Evolutionary conservation across 352 stramenopile genomes (phyloP).

Genomic region (Halophytophthora batemanensis): DNA sequence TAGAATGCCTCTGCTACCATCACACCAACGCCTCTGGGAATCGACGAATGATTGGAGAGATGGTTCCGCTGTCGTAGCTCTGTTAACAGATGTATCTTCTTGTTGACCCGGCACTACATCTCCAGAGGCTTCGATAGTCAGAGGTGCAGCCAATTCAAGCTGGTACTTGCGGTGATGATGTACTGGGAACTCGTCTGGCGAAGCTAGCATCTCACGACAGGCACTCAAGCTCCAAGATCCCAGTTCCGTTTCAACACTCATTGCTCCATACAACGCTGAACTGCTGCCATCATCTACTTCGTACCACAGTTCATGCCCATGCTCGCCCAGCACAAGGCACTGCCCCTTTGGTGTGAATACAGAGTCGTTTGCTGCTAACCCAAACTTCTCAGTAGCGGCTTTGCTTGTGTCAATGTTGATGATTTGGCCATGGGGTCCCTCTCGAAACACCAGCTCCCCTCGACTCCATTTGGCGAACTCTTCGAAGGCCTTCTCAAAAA

Average conservation of each 20-base stretch:
- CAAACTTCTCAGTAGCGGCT: conserved; percentile 29
- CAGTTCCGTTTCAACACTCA: conserved; percentile 4
- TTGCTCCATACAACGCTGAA: conserved; percentile 6
- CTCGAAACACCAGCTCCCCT: conserved; percentile 25
- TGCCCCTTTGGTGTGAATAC: conserved; percentile 63
- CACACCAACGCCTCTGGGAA: conserved; percentile 13
- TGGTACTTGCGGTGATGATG: conserved; percentile 27
- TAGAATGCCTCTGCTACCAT: background rate
- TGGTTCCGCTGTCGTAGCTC: conserved; percentile 2
- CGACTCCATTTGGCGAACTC: conserved; percentile 30
- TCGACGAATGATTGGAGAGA: conserved; percentile 18
- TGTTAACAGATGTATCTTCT: background rate
- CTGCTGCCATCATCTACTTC: conserved; percentile 29
- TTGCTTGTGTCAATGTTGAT: conserved; percentile 34
- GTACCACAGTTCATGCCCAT: conserved; percentile 70
- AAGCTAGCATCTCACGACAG: conserved; percentile 45
- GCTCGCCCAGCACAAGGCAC: conserved; percentile 54
- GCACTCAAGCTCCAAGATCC: conserved; percentile 47
- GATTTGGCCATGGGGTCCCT: conserved; percentile 28
- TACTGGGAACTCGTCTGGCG: conserved; percentile 42
- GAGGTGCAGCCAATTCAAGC: conserved; percentile 7
- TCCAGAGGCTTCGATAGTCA: background rate
- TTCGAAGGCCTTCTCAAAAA: conserved; percentile 28
- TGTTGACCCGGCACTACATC: background rate
- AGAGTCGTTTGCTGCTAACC: conserved; percentile 40